Base-by-base conservation (phyloP, 345 rosid species). In the Balakata baccata region DNA sequence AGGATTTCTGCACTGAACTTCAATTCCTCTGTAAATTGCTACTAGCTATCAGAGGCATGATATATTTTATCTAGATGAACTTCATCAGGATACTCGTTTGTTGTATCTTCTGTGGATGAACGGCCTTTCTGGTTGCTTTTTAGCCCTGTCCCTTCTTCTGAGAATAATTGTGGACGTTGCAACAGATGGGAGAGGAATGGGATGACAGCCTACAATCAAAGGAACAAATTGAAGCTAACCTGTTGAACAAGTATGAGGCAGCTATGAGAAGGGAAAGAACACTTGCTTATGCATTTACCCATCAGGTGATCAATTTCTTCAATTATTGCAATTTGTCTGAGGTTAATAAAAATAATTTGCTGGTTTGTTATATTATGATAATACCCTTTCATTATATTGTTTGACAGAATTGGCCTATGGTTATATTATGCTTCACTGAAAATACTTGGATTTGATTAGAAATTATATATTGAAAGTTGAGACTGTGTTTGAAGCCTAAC, bases 211-310 rank as follows among this genome's bases (percentile, higher is more conserved):
- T 85, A 60, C 97, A 91, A 76, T 93, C 99, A 6, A 93, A 88
- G 85, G 97, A 91, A 80, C 91, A 93, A 79, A 76, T 93, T n/a
- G 97, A 95, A 81, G 86, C 92, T 0, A 91, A 82, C 71, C 79
- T 95, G 79, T 85, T 95, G 46, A 85, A 83, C 88, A 93, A 89
- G 87, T 87, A 85, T 46, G 99, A 93, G 78, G 98, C 98, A n/a
- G 69, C 97, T 1, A 83, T 89, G 99, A 88, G 94, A 85, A 90
- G 98, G 77, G 99, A 95, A 84, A 85, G 93, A 75, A 89, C 96
- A 45, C 69, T 91, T 81, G 99, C 97, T 41, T 95, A 95, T 80
- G 80, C 99, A 57, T 88, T 87, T 77, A 73, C 99, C 77, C 98
- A 90, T 84, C 98, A 95, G 99, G 99, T 95, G 61, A 81, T 43